Evolutionary conservation across 2,329 filamentous ascomycete species (phyloP), one percentile per base, ranked within the genome.

Genomic region (Eutypa lata): DNA sequence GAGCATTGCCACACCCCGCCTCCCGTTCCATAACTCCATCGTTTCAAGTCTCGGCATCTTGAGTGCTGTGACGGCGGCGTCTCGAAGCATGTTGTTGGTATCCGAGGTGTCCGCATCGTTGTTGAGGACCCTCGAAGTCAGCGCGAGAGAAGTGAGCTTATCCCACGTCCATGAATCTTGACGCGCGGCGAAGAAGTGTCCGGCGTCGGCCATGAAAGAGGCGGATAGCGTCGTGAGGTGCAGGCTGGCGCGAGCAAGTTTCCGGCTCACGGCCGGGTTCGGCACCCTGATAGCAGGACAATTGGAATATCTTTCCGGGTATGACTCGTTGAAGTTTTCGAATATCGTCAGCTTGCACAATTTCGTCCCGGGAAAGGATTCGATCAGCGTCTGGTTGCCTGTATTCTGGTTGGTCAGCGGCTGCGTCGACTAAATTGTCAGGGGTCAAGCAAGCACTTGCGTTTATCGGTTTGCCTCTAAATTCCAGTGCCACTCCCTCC

Each of bases 21-120:
- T 45, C 57, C 64, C 68, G 60, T 69, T 69, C 66, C 66, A 70
- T 48, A 70, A 67, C 56, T 70, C 66, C 65, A 70, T 66, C 50
- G 58, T 70, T 57, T 65, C 51, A 38, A 70, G 56, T n/a, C 47
- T 51, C 52, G 65, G 66, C 65, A 70, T 71, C 54, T 58, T 62
- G 22, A 62, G 60, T 26, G 65, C 66, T 48, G 55, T 56, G 44
- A 44, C 56, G 19, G 60, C 62, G 43, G 63, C 66, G 53, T 54
- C 56, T 53, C 50, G 57, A 51, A 68, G 57, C 60, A 67, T 62
- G 19, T 49, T 47, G 31, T 42, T 54, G 43, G 66, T 64, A 48
- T 59, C 26, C 33, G 18, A 33, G 35, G 57, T n/a, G 48, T 54
- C 51, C 50, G 55, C 55, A 21, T 58, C 50, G 40, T 60, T 57